Evolutionary conservation across 2,329 filamentous ascomycete species (phyloP).

Genomic region (Hypoxylon sp.): DNA sequence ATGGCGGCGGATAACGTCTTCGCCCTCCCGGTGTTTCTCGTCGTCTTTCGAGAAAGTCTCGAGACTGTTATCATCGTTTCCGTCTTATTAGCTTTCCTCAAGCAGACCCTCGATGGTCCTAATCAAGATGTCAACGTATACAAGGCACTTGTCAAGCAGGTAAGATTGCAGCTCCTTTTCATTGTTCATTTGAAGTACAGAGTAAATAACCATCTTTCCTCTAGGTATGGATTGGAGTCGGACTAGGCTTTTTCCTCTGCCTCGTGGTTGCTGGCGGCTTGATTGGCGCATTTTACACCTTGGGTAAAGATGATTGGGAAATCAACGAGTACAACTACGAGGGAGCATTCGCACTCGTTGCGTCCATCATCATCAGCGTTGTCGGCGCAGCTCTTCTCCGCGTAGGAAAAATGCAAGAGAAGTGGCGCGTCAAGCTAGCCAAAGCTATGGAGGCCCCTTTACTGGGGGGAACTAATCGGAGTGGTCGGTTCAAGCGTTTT

Average conservation of each 20-base stretch:
- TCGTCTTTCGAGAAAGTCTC: conserved; percentile 87
- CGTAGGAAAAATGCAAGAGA: conserved; percentile 85
- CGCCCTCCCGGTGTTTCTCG: conserved; percentile 76
- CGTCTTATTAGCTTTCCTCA: conserved; percentile 86
- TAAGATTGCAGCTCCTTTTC: conserved; percentile 48
- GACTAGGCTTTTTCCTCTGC: conserved; percentile 72
- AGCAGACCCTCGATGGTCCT: conserved; percentile 79
- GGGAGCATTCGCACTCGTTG: conserved; percentile 80
- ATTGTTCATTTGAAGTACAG: background rate
- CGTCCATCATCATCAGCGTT: conserved; percentile 82
- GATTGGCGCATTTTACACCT: conserved; percentile 79
- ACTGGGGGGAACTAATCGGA: conserved; percentile 58
- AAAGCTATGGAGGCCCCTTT: conserved; percentile 71
- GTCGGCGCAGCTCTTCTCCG: conserved; percentile 86
- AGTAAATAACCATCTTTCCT: conserved; percentile 6
- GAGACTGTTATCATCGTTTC: conserved; percentile 89
- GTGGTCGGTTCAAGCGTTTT: conserved; percentile 69
- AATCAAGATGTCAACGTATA: conserved; percentile 72
- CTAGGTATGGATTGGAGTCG: conserved; percentile 77
- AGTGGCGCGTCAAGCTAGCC: conserved; percentile 87
- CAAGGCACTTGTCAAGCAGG: conserved; percentile 76
- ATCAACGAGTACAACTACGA: conserved; percentile 83
- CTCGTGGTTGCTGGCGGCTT: conserved; percentile 74
- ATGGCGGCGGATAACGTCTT: conserved; percentile 50
- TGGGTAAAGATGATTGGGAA: conserved; percentile 76